These are phyloP conservation scores for Gautieria morchelliformis DNA, from an alignment of 768 basidiomycete genomes.

Conservation along the genomic window DNA sequence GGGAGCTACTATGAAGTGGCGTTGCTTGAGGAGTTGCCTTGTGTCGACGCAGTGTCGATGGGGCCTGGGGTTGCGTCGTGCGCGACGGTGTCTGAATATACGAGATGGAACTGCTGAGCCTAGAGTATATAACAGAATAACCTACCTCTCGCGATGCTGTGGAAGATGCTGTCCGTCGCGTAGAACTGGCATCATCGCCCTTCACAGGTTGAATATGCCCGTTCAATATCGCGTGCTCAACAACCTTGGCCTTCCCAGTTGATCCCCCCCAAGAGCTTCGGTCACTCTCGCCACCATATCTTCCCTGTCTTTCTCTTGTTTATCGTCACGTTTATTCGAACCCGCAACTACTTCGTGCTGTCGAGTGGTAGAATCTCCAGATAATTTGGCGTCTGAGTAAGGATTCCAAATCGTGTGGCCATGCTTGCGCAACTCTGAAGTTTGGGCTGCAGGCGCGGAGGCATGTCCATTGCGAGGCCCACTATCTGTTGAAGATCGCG, in stretches of 20 bases:
- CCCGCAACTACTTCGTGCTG: background rate
- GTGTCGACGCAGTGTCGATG: background rate
- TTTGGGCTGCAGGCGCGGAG: background rate
- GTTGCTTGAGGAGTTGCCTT: background rate
- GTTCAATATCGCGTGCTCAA: background rate
- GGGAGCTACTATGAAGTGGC: background rate
- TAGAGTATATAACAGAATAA: background rate
- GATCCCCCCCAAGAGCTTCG: slow-evolving; percentile 1
- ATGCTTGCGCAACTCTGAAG: background rate
- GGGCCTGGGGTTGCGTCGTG: background rate
- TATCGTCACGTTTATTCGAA: background rate
- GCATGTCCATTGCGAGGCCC: background rate
- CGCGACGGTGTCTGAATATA: background rate
- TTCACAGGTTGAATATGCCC: background rate
- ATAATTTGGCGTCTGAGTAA: background rate
- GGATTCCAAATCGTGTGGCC: slow-evolving; percentile 2
- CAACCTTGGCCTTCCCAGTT: background rate
- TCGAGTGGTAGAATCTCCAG: background rate
- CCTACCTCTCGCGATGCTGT: slow-evolving; percentile 5
- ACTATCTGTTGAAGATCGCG: slow-evolving; percentile 5
- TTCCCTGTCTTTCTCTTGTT: slow-evolving; percentile 2
- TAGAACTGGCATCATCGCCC: background rate
- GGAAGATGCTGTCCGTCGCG: background rate
- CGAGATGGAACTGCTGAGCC: background rate
- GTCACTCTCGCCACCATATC: slow-evolving; percentile 9